Evolutionary conservation across 257 asterid species (phyloP), one percentile per base, ranked within the genome.

Genomic region (Capsicum chinense): DNA sequence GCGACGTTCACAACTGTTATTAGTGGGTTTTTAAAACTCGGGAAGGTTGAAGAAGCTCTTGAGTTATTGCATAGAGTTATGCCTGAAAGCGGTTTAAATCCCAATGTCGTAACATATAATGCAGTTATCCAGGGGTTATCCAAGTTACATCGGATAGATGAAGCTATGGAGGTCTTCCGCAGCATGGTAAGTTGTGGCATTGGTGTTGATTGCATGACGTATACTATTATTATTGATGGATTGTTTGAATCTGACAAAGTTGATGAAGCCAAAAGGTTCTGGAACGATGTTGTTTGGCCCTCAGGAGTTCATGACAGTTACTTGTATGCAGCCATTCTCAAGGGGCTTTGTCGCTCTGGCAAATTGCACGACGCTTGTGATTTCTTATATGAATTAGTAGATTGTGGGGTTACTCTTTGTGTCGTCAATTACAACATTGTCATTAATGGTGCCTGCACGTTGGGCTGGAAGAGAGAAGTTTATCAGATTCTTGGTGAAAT

Each of bases 401-500:
- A 94, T 85, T 89, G 89, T 84, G 98, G 98, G 79, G 89, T 91
- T 79, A 12, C 84, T 47, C 93, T 90, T 33, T 92, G 90, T 81
- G 87, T 84, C 83, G 90, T 96, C 17, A 92, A 93, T 87, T 96
- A 93, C 84, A 94, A 94, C 88, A 93, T 96, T 64, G 93, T 93
- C 7, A 90, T 96, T 54, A 91, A 89, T 84, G 76, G 68, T 83
- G 97, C 97, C 81, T 92, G 94, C 88, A 88, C 80, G 86, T 81
- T 90, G 70, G 97, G 97, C 37, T 86, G 92, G 88, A 96, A 92
- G 92, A 92, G 84, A 76, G 98, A 92, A 83, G 98, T 97, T 83
- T 93, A 94, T 88, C 94, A 87, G 93, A 91, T 96, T 57, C 52
- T 92, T 47, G 90, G 94, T 50, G 98, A 96, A 84, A 94, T 96